Conservation (phyloP, 2,329 filamentous ascomycete species). For the Fusarium albosuccineum region DNA sequence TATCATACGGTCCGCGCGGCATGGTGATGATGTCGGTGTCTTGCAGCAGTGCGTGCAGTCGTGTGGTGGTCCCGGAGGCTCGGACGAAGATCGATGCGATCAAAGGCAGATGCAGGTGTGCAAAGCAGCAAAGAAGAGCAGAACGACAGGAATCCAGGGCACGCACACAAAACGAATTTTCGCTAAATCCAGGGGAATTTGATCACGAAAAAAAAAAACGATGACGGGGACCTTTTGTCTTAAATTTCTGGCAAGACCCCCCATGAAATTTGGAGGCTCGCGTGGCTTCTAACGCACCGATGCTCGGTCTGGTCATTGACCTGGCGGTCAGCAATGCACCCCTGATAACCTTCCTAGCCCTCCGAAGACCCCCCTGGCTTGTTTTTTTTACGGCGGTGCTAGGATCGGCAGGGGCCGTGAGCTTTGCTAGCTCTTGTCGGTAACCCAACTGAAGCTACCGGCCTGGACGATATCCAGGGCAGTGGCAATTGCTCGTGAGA, state of each 20-base stretch:
- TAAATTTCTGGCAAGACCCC: slow-evolving; percentile 37
- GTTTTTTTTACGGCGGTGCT: slow-evolving; percentile 32
- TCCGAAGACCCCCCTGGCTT: slow-evolving; percentile 38
- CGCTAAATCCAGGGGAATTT: slow-evolving; percentile 34
- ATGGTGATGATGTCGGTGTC: slow-evolving; percentile 40
- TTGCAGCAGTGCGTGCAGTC: slow-evolving; percentile 18
- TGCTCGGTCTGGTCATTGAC: slow-evolving; percentile 38
- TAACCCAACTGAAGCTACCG: slow-evolving; percentile 34
- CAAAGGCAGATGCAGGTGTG: slow-evolving; percentile 31
- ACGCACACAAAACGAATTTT: slow-evolving; percentile 38
- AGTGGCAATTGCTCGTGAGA: slow-evolving; percentile 36
- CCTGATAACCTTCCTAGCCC: slow-evolving; percentile 37
- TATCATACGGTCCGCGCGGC: slow-evolving; percentile 55
- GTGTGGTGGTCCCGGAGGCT: slow-evolving; percentile 24
- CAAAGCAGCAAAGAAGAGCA: slow-evolving; percentile 26
- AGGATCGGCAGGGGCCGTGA: slow-evolving; percentile 48
- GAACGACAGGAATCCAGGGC: slow-evolving; percentile 38
- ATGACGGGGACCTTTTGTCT: slow-evolving; percentile 42
- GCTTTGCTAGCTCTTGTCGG: slow-evolving; percentile 37
- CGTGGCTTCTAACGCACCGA: slow-evolving; percentile 38
- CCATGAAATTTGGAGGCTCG: slow-evolving; percentile 38
- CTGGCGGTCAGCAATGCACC: slow-evolving; percentile 40
- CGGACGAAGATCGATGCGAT: slow-evolving; percentile 23
- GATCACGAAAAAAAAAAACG: slow-evolving; percentile 35
- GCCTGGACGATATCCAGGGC: slow-evolving; percentile 22